Percentiles rank a stretch among this genome's conserved stretches.
Conservation (phyloP, 2,329 filamentous ascomycete species). For the Aspergillus novoparasiticus region DNA sequence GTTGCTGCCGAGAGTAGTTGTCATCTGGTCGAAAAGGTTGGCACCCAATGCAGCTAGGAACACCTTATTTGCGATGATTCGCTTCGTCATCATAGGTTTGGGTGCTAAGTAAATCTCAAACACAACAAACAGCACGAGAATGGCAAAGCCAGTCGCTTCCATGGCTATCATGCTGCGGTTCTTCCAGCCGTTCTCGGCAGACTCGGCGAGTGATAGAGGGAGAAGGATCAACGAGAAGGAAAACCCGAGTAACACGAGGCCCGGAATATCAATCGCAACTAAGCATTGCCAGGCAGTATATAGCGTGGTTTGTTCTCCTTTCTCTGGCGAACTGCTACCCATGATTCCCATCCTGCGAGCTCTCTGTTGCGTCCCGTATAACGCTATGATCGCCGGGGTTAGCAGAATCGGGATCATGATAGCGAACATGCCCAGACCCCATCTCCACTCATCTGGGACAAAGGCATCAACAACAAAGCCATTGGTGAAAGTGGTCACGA, state of each 20-base stretch:
- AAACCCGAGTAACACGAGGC: slow-evolving; percentile 17
- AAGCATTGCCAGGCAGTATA: slow-evolving; percentile 45
- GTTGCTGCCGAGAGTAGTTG: slow-evolving; percentile 1
- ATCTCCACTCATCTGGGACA: slow-evolving; percentile 53
- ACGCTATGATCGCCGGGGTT: slow-evolving; percentile 34
- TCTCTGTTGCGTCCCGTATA: slow-evolving; percentile 25
- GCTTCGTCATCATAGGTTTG: slow-evolving; percentile 45
- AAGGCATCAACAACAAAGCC: slow-evolving; percentile 48
- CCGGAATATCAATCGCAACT: slow-evolving; percentile 58
- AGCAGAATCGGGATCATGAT: slow-evolving; percentile 60
- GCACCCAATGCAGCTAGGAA: slow-evolving; percentile 11
- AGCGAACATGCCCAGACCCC: slow-evolving; percentile 63
- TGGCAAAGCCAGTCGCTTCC: slow-evolving; percentile 54
- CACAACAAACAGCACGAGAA: slow-evolving; percentile 54
- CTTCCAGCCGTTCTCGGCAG: slow-evolving; percentile 41
- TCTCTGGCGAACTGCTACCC: neutral
- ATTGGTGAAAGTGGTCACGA: slow-evolving; percentile 45
- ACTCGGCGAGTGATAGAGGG: slow-evolving; percentile 59
- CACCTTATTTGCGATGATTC: slow-evolving; percentile 27
- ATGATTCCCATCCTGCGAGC: neutral
- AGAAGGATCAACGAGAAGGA: slow-evolving; percentile 52
- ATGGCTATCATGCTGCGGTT: slow-evolving; percentile 52
- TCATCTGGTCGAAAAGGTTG: slow-evolving; percentile 12
- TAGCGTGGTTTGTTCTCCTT: too few relatives aligned
- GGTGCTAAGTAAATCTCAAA: slow-evolving; percentile 56